Conservation (phyloP, 805 yeast genomes). For the Lipomyces kockii region DNA sequence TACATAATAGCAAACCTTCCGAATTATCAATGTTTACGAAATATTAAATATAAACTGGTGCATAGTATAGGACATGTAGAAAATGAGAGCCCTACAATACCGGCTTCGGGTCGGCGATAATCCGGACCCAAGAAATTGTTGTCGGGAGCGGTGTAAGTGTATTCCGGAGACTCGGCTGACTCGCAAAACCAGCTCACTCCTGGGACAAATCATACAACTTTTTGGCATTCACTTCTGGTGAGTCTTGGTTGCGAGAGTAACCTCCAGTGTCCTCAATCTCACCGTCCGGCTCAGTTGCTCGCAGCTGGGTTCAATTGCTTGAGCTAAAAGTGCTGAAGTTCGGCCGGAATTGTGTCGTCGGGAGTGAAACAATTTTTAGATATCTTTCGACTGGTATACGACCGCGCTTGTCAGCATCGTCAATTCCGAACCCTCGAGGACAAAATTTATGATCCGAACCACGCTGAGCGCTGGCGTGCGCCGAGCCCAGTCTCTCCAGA, state of each 20-base stretch:
- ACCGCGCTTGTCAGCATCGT: not conserved
- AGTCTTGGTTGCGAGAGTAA: not conserved
- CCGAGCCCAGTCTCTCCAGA: not conserved
- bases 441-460: not conserved
- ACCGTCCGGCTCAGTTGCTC: not conserved
- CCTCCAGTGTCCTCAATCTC: not conserved
- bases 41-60: too few species aligned
- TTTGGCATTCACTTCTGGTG: not conserved
- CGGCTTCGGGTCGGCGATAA: too few species aligned
- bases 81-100: too few species aligned
- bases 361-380: not conserved
- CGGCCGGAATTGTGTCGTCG: not conserved
- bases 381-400: not conserved
- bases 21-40: too few species aligned
- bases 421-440: not conserved
- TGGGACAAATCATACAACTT: too few species aligned
- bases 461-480: not conserved
- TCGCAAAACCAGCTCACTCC: too few species aligned
- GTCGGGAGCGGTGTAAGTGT: too few species aligned
- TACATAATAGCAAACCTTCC: too few species aligned
- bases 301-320: not conserved
- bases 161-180: too few species aligned
- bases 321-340: not conserved
- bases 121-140: too few species aligned
- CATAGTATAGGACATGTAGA: too few species aligned